Evolutionary conservation across 1,284 basidiomycete species (phyloP), one percentile per base, ranked within the genome.

Genomic region (Rhodotorula sp.): DNA sequence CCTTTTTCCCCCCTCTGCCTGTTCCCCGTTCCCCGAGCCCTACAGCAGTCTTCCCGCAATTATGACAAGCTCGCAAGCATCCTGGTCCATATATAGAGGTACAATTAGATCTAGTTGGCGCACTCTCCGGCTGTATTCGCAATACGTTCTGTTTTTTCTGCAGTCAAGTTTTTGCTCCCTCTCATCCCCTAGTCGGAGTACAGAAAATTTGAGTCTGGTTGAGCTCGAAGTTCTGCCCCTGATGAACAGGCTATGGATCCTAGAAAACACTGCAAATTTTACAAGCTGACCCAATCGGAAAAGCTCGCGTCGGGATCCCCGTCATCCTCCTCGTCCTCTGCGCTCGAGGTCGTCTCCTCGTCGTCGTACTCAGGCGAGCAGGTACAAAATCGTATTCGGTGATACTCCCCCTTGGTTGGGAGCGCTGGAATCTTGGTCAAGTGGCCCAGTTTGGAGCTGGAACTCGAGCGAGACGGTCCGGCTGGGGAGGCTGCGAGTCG

Each of bases 321-420:
- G 18, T 30, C 33, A 22, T 42, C 37, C 33, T 17, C 33, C 12
- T 42, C 30, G 2, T 57, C 56, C 18, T 58, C 55, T 30, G 37
- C 56, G 33, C 37, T 58, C 24, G 37, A n/a, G 7, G 59, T 60
- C 45, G 59, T 60, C 17, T 60, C 59, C n/a, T 44, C 45, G 26
- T 46, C 44, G 12, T 60, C 45, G 59, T 60, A 60, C 20, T 60
- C 45, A 20, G 44, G 44, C 14, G 44, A 46, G 26, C 59, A 60
- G 4, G 59, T 60, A 22, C 59, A 60, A 6, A 46, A 17, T 7
- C 59, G 45, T 22, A 59, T 18, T 24, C 42, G 37, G 37, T 42
- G 37, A 42, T 42, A 10, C 37, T 20, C 10, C 1, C 10, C 37
- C 37, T 42, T 12, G 37, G 7, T 10, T 42, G 37, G 10, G 37